These are phyloP conservation scores for Marasmius oreades DNA, from an alignment of 1,284 basidiomycete genomes.

Conservation along the genomic window DNA sequence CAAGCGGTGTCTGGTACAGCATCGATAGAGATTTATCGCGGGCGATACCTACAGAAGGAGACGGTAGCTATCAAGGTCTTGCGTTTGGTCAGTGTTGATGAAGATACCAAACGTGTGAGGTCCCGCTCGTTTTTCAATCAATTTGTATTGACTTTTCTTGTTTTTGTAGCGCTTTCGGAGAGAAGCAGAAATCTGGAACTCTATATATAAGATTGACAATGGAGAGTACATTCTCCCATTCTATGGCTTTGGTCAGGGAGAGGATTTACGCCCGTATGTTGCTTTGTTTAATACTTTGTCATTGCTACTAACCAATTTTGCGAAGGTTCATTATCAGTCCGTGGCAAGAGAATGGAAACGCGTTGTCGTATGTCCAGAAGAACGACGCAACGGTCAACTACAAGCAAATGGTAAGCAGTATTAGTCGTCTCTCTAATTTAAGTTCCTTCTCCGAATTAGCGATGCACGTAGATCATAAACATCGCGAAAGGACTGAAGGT, in stretches of 20 bases:
- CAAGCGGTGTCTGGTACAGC: slow-evolving; percentile 45
- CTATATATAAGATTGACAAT: slow-evolving; percentile 45
- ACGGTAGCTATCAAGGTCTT: too few species aligned
- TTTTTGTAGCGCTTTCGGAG: slow-evolving; percentile 41
- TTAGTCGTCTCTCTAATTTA: neutral
- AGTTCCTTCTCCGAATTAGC: neutral
- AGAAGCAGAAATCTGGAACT: slow-evolving; percentile 49
- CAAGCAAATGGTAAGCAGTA: slow-evolving; percentile 31
- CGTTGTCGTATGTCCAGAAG: slow-evolving; percentile 40
- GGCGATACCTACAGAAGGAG: slow-evolving; percentile 37
- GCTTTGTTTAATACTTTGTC: neutral
- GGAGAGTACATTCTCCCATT: slow-evolving; percentile 52
- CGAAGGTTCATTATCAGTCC: slow-evolving; percentile 52
- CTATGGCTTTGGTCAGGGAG: slow-evolving; percentile 47
- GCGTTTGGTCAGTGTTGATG: neutral
- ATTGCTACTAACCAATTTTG: neutral
- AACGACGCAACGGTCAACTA: slow-evolving; percentile 36
- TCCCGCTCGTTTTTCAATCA: slow-evolving; percentile 24
- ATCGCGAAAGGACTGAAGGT: slow-evolving; percentile 45
- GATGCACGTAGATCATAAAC: slow-evolving; percentile 31
- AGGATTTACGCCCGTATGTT: slow-evolving; percentile 49
- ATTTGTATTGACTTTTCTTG: neutral
- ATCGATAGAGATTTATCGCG: slow-evolving; percentile 48
- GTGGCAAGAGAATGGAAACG: slow-evolving; percentile 52
- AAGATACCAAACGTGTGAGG: slow-evolving; percentile 9